A percentile compares a stretch with the other conserved stretches of the same genome.
Conservation (phyloP, 202 grass and related monocot species). For the Elaeis oleifera region DNA sequence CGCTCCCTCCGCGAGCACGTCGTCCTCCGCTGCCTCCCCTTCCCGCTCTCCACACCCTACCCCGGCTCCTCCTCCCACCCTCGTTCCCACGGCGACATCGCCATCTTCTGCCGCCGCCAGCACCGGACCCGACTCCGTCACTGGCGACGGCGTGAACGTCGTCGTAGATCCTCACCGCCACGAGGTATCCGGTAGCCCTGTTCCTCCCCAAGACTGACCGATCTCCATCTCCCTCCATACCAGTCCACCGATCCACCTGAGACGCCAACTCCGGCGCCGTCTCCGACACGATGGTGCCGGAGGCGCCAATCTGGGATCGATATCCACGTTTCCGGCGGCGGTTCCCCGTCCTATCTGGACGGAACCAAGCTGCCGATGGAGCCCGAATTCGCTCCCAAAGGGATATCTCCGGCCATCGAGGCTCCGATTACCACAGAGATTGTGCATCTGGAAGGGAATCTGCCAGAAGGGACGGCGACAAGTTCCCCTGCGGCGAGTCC, state of each 20-base stretch:
- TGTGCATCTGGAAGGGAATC: too few species aligned
- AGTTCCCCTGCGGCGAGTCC: too few species aligned
- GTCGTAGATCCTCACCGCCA: not conserved
- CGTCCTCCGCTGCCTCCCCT: not conserved
- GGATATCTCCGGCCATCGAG: too few species aligned
- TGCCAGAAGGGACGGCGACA: too few species aligned
- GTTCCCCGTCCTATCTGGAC: too few species aligned
- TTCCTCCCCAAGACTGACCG: constrained; percentile 1
- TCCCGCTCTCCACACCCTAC: not conserved
- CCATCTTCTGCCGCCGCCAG: too few species aligned
- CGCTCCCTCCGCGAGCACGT: constrained; percentile 8
- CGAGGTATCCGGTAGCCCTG: not conserved
- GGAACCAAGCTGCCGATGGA: too few species aligned
- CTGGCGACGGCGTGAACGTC: constrained; percentile 10
- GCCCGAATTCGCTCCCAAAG: too few species aligned
- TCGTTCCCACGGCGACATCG: not conserved
- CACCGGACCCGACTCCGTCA: not conserved
- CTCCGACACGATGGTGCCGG: too few species aligned
- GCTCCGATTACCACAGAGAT: too few species aligned
- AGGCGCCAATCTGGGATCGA: not conserved
- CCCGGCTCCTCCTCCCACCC: not conserved
- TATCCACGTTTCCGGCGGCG: not conserved
- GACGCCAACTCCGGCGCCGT: not conserved
- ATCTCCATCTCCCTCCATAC: not conserved
- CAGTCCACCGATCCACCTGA: not conserved